Evolutionary conservation across 371 early-diverging fungal genomes (phyloP), one percentile per base, ranked within the genome.

Genomic region (Syncephalastrum sp.): DNA sequence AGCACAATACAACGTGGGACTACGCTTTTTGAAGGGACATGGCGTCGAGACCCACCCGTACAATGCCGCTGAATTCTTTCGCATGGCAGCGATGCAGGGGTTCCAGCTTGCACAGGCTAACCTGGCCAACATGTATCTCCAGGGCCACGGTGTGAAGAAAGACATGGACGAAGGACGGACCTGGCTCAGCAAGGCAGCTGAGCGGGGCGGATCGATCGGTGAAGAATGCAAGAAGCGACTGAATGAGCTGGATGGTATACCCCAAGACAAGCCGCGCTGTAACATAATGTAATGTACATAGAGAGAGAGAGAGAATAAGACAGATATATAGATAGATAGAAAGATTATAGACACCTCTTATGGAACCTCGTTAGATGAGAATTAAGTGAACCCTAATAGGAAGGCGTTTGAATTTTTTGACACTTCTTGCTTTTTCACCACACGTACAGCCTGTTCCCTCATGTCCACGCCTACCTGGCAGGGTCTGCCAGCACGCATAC

Each of bases 1-100:
- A 57, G 79, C 79, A 17, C 79, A 79, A 33, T 75, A 79, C 51
- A 79, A 79, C 49, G 74, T 79, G 0, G 79, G 72, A 8, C 47
- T 69, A 0, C 62, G 72, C 0, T 79, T 65, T 33, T 52, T 79
- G 12, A 68, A 74, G 42, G 79, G 79, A 1, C 62, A 72, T 55
- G 79, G 79, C 10, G 68, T 72, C 3, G 70, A 75, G 23, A 49
- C 52, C 0, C 72, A 75, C 50, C 21, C 43, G 13, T 71, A 63
- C 66, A 73, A 74, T 63, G 79, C 79, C 1, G 79, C 69, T 10
- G 74, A 79, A 29, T 79, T 72, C 49, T 70, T 73, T 53, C 53
- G 65, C 13, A 79, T 79, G 79, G 76, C 79, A 7, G 74, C 79
- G 0, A 23, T 56, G 15, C 76, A 79, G 51, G 70, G 72, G 1